Evolutionary conservation across 179 eudicot genomes (phyloP), one percentile per base, ranked within the genome.

Genomic region (Monotropa hypopitys): DNA sequence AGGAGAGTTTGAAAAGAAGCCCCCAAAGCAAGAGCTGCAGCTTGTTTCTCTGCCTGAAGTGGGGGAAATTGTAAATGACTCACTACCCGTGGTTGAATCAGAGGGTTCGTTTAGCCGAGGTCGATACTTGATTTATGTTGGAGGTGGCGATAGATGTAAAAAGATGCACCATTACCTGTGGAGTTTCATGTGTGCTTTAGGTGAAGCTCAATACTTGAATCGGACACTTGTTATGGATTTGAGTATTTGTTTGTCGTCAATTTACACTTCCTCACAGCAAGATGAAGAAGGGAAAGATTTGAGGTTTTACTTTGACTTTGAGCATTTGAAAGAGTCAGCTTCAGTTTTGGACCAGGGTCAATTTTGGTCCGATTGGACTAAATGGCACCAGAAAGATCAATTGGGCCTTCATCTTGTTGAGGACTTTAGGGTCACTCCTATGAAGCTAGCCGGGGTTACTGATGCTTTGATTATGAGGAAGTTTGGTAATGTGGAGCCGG

Each of bases 221-320:
- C 84, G 98, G 65, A 95, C 99, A 1, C 84, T 95, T 45, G 84
- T 95, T 78, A 91, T 95, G 93, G 99, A 95, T 82, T 63, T 93
- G 80, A 90, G 79, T 79, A 81, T 95, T 51, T 95, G 99, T 70
- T 79, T 93, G 78, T 89, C 98, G 33, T 90, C 92, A 20, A 86
- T 93, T 70, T 91, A 95, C 84, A 87, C 92, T 23, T 85, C 77
- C 20, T 87, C 90, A 1, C 88, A 85, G 42, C 88, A 77, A 67
- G 84, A 91, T 16, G 99, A 93, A 80, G 98, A 95, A 80, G 93
- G 98, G 63, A 95, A 95, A 54, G 98, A 95, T 89, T 95, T 95
- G 70, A 87, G 99, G 73, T 91, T 88, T 66, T 93, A 93, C 83
- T 91, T 93, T 68, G 99, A 95, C 81, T 91, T 93, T 54, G 93